Conservation (phyloP, 768 basidiomycete species). For the Boletus reticuloceps region DNA sequence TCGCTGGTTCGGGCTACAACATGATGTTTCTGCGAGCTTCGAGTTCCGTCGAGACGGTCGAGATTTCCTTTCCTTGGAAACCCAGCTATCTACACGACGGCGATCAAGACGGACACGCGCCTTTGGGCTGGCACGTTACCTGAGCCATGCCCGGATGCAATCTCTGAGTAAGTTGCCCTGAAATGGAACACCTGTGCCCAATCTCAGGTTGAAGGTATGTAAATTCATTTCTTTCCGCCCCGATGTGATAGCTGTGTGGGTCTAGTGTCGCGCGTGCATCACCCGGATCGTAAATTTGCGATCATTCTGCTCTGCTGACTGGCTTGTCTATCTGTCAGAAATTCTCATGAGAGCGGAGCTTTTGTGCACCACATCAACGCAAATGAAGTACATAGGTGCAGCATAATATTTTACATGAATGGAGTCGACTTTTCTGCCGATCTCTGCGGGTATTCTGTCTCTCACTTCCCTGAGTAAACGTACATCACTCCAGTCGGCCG, state of each 20-base stretch:
- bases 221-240: conserved; percentile 7
- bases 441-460: conserved; percentile 3
- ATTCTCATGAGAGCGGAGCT: background rate
- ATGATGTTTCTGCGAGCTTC: background rate
- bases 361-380: background rate
- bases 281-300: background rate
- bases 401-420: conserved; percentile 3
- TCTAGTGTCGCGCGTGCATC: background rate
- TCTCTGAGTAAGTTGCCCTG: background rate
- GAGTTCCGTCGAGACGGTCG: conserved; percentile 7
- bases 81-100: conserved; percentile 8
- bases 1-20: background rate
- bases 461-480: background rate
- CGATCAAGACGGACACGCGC: conserved; percentile 28
- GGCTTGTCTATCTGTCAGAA: background rate
- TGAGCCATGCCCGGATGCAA: background rate
- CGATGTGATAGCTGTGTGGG: conserved; percentile 21
- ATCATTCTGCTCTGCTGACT: background rate
- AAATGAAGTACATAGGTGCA: background rate
- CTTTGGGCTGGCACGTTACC: conserved; percentile 12
- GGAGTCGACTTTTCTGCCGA: background rate
- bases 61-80: conserved; percentile 9
- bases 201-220: conserved; percentile 13
- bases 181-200: conserved; percentile 11
- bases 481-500: background rate